Conservation (phyloP, 345 rosid genomes). For the Eucalyptus urophylla region DNA sequence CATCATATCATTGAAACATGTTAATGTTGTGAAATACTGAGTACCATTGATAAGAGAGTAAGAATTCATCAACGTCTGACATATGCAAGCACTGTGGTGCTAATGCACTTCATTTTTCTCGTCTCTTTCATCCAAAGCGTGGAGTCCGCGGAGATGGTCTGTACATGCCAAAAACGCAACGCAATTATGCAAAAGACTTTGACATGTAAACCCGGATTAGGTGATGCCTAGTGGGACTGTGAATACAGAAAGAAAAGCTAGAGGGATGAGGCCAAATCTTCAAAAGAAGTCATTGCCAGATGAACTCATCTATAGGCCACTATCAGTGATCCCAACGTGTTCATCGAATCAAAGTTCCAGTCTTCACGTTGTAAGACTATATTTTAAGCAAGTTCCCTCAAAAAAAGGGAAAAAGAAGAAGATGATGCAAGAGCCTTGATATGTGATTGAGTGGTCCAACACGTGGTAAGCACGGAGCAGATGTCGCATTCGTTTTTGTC, state of each 20-base stretch:
- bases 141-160: not conserved
- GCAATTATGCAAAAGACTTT: not conserved
- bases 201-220: not conserved
- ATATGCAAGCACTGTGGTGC: not conserved
- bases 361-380: not conserved
- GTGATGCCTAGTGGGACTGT: too few species aligned
- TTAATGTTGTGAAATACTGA: too few species aligned
- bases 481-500: not conserved
- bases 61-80: too few species aligned
- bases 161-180: not conserved
- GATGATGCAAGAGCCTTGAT: not conserved
- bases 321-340: not conserved
- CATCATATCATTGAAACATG: too few species aligned
- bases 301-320: not conserved
- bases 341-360: not conserved
- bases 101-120: not conserved
- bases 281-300: not conserved
- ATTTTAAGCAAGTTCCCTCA: not conserved
- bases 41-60: too few species aligned
- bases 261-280: not conserved
- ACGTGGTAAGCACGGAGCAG: not conserved
- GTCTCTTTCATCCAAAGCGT: not conserved
- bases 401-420: not conserved
- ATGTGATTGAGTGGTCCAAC: not conserved
- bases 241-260: not conserved